phyloP scores from a whole-genome alignment of 1,284 basidiomycete species.

The Puccinia triticina region DNA sequence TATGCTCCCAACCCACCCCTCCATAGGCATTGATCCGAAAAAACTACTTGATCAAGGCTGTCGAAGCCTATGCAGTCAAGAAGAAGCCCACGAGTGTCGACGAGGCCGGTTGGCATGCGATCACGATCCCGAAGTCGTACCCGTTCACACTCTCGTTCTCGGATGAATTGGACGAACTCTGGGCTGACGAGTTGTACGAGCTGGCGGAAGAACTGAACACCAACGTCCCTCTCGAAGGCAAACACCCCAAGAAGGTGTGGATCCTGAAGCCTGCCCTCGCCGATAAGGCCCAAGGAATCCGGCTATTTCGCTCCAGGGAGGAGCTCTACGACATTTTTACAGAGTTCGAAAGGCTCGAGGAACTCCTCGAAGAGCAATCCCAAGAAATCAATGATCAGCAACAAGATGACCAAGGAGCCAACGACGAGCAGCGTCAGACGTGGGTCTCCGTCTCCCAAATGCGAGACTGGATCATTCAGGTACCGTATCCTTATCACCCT shows the following conservation, averaged over 20 bases:
- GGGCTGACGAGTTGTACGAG: slow-evolving; percentile 91
- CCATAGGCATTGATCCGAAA: slow-evolving; percentile 31
- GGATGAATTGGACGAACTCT: slow-evolving; percentile 92
- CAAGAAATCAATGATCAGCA: slow-evolving; percentile 58
- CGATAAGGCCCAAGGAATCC: slow-evolving; percentile 91
- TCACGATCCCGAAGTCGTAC: slow-evolving; percentile 74
- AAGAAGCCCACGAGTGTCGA: slow-evolving; percentile 57
- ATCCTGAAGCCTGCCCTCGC: slow-evolving; percentile 97
- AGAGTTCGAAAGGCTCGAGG: slow-evolving; percentile 72
- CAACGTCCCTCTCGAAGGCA: slow-evolving; percentile 57
- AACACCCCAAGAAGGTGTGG: slow-evolving; percentile 70
- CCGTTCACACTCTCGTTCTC: slow-evolving; percentile 85
- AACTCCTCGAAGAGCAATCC: slow-evolving; percentile 57
- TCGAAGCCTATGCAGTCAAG: slow-evolving; percentile 65
- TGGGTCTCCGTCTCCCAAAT: slow-evolving; percentile 69
- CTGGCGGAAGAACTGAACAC: slow-evolving; percentile 70
- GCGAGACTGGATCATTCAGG: slow-evolving; percentile 95
- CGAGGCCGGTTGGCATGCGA: not conserved
- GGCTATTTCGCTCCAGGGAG: slow-evolving; percentile 81
- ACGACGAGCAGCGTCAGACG: slow-evolving; percentile 20
- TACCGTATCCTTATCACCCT: slow-evolving; percentile 59
- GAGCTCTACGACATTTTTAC: slow-evolving; percentile 77
- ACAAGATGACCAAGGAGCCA: not conserved
- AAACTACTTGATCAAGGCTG: slow-evolving; percentile 74
- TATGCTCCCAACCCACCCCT: not conserved